Evolutionary conservation across 768 basidiomycete species (phyloP).

Genomic region (Leccinum boreale): DNA sequence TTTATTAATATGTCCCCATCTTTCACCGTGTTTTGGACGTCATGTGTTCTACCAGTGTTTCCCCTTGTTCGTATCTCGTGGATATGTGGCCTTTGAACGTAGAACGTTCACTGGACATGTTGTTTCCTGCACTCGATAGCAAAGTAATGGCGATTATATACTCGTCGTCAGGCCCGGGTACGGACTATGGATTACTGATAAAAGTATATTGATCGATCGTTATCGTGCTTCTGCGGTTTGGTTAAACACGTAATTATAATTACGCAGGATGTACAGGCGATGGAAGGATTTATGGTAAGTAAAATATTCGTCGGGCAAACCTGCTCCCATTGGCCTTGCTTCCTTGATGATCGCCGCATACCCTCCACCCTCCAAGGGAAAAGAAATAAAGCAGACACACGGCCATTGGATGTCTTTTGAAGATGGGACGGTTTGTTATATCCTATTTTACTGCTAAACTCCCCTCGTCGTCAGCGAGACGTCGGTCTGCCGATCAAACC

Average conservation of each 20-base stretch:
- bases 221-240: neutral
- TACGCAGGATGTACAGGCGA: neutral
- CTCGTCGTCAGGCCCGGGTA: slow-evolving; percentile 3
- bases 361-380: neutral
- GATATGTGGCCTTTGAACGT: slow-evolving; percentile 6
- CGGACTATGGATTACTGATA: neutral
- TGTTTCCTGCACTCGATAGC: neutral
- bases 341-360: too few species aligned
- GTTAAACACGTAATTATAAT: neutral
- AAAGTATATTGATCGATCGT: slow-evolving; percentile 8
- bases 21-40: neutral
- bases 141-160: neutral
- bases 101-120: slow-evolving; percentile 5
- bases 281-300: neutral
- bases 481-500: slow-evolving; percentile 46
- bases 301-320: neutral
- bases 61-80: neutral
- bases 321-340: neutral
- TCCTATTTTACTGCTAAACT: slow-evolving; percentile 25
- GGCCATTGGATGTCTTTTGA: slow-evolving; percentile 40
- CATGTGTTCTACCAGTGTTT: neutral
- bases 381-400: slow-evolving; percentile 11
- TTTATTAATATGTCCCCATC: neutral
- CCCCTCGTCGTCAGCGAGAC: slow-evolving; percentile 48
- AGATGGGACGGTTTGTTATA: slow-evolving; percentile 48